Evolutionary conservation across 331 rosid species (phyloP).

Genomic region (Quercus phellos): DNA sequence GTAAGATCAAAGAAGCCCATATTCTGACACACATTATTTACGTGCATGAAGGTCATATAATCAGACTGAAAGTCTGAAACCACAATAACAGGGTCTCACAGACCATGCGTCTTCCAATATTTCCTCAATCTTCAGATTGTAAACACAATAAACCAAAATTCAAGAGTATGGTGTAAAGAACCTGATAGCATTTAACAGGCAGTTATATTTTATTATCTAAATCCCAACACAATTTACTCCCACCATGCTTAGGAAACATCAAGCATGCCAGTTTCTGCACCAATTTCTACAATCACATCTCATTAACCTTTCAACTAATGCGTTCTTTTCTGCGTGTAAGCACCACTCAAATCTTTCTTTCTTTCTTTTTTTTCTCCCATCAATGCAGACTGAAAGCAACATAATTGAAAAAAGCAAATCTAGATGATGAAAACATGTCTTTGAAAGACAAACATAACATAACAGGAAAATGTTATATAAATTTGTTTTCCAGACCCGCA

Average conservation of each 20-base stretch:
- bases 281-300: not conserved
- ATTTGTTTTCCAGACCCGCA: conserved; percentile 30
- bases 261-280: not conserved
- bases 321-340: not conserved
- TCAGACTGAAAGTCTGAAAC: no score
- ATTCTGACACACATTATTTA: no score
- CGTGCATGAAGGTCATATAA: no score
- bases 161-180: not conserved
- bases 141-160: no score
- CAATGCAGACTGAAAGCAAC: not conserved
- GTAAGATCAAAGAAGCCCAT: no score
- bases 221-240: no score
- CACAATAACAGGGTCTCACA: no score
- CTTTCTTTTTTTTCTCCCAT: not conserved
- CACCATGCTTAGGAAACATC: no score
- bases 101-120: no score
- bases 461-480: conserved; percentile 16
- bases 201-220: not conserved
- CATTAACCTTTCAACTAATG: not conserved
- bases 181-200: not conserved
- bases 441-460: conserved; percentile 20
- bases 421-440: conserved; percentile 1
- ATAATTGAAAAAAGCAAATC: not conserved
- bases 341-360: not conserved
- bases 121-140: no score